Conservation (phyloP, 2,329 filamentous ascomycete species). For the Drechmeria coniospora region DNA sequence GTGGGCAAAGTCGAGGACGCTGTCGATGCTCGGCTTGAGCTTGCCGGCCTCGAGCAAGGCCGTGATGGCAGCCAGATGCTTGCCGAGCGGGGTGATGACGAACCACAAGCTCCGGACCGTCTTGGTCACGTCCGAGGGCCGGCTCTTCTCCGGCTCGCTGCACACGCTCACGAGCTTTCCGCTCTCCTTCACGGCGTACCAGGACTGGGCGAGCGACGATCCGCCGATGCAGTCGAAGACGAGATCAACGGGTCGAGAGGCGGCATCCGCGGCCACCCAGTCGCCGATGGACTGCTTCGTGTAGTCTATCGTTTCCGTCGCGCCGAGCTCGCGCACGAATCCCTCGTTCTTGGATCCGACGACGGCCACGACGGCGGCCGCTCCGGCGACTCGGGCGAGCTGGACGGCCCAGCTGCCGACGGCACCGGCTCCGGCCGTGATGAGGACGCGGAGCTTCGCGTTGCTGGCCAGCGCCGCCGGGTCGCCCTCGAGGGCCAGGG, state of each 20-base stretch:
- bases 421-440: slow-evolving; percentile 23
- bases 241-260: slow-evolving; percentile 16
- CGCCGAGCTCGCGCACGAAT: slow-evolving; percentile 16
- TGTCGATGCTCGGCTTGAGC: slow-evolving; percentile 20
- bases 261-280: slow-evolving; percentile 15
- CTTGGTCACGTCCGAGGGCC: slow-evolving; percentile 11
- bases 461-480: slow-evolving; percentile 12
- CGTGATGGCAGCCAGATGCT: slow-evolving; percentile 18
- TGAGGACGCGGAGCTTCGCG: slow-evolving; percentile 15
- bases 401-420: slow-evolving; percentile 25
- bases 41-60: slow-evolving; percentile 17
- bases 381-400: slow-evolving; percentile 19
- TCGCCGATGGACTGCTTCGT: slow-evolving; percentile 12
- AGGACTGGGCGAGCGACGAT: slow-evolving; percentile 14
- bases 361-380: slow-evolving; percentile 19
- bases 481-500: slow-evolving; percentile 12
- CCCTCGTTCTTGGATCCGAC: slow-evolving; percentile 14
- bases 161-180: slow-evolving; percentile 19
- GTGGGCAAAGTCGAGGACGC: slow-evolving; percentile 21
- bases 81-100: slow-evolving; percentile 20
- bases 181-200: slow-evolving; percentile 18
- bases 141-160: slow-evolving; percentile 12
- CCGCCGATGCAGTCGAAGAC: slow-evolving; percentile 23
- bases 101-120: slow-evolving; percentile 18
- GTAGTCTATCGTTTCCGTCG: slow-evolving; percentile 22